Evolutionary conservation across 164 flowering plant genomes (phyloP).

Genomic region (Nelumbo lutea): DNA sequence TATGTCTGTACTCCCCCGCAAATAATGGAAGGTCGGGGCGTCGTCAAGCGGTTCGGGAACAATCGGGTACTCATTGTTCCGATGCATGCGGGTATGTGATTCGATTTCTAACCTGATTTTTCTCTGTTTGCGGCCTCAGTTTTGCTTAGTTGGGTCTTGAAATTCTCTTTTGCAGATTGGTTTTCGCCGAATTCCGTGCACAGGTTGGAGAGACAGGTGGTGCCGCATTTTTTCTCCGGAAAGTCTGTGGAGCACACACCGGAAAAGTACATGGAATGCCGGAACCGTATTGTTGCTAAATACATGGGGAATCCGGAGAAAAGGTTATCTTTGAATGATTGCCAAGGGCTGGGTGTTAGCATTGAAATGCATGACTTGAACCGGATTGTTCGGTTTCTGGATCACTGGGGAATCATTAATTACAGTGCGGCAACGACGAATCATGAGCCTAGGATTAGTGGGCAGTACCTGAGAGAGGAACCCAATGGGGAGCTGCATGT

Average conservation of each 20-base stretch:
- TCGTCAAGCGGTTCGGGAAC: constrained; percentile 52
- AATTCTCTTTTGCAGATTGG: constrained; percentile 61
- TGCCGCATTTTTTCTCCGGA: constrained; percentile 93
- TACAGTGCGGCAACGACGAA: constrained; percentile 56
- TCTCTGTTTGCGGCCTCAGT: neutral
- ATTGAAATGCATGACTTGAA: constrained; percentile 51
- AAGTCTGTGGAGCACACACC: constrained; percentile 69
- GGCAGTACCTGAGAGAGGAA: constrained; percentile 61
- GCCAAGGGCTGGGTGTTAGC: constrained; percentile 46
- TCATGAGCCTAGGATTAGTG: constrained; percentile 38
- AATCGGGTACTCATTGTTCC: constrained; percentile 61
- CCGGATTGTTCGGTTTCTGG: constrained; percentile 78
- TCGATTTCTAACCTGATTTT: constrained; percentile 12
- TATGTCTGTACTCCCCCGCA: constrained; percentile 66
- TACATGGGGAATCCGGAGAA: constrained; percentile 79
- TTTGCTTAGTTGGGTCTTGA: neutral
- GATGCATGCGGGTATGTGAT: constrained; percentile 67
- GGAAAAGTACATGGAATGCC: constrained; percentile 79
- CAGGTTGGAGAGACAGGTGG: constrained; percentile 88
- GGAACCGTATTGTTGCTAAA: constrained; percentile 76
- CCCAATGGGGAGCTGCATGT: constrained; percentile 68
- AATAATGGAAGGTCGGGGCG: constrained; percentile 78
- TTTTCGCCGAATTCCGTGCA: constrained; percentile 75
- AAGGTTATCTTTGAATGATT: constrained; percentile 50
- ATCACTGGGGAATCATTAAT: constrained; percentile 96